phyloP scores from a whole-genome alignment of 2,329 filamentous ascomycete species.

The Aspergillus glaucus region DNA sequence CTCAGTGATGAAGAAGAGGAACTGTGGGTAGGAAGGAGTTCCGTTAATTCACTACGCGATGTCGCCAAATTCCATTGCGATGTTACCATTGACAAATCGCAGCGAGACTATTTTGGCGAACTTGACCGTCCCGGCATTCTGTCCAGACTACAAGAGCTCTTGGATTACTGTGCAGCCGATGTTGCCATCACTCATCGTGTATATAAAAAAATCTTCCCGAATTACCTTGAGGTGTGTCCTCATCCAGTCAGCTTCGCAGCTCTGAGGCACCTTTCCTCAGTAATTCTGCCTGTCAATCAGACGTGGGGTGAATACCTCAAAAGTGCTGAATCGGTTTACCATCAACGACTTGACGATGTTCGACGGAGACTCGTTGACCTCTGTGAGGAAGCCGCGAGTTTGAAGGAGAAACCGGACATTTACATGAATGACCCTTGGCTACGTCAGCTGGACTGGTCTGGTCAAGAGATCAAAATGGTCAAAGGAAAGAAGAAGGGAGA shows the following conservation, averaged over 20 bases:
- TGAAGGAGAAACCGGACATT: constrained; percentile 62
- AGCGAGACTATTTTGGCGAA: constrained; percentile 79
- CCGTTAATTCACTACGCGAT: constrained; percentile 88
- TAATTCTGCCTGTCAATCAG: constrained; percentile 83
- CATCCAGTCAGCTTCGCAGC: constrained; percentile 97
- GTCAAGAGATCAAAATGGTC: constrained; percentile 82
- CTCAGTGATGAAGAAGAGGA: constrained; percentile 83
- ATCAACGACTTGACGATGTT: constrained; percentile 68
- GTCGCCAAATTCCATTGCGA: constrained; percentile 95
- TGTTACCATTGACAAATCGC: constrained; percentile 82
- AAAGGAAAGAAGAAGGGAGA: constrained; percentile 87
- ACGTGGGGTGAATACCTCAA: constrained; percentile 80
- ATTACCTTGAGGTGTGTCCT: constrained; percentile 82
- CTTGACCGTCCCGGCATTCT: constrained; percentile 66
- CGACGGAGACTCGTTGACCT: constrained; percentile 66
- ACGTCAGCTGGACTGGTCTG: constrained; percentile 88
- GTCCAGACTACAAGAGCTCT: constrained; percentile 68
- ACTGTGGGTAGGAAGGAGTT: constrained; percentile 89
- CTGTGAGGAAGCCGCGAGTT: constrained; percentile 67
- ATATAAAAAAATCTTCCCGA: constrained; percentile 88
- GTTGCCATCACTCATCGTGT: constrained; percentile 88
- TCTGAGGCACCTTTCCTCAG: constrained; percentile 82
- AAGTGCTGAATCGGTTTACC: constrained; percentile 80
- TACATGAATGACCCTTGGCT: constrained; percentile 85
- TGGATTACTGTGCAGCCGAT: constrained; percentile 93